These are phyloP conservation scores for Apodospora peruviana DNA, from an alignment of 495 filamentous ascomycete genomes.

Conservation along the genomic window DNA sequence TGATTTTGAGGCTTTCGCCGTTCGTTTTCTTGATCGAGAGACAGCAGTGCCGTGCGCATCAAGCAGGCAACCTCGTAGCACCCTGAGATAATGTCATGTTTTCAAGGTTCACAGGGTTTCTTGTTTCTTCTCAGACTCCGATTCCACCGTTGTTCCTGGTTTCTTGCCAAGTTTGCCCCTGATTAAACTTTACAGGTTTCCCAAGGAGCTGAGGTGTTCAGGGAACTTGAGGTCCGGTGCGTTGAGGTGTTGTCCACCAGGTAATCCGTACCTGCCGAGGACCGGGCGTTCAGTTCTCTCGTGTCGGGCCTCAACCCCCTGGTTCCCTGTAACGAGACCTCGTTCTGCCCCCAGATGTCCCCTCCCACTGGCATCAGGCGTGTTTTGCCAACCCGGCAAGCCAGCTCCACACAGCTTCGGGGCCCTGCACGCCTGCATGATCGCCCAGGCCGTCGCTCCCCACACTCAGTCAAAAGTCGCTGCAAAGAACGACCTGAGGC, in stretches of 20 bases:
- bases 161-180: background rate
- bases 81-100: constrained; percentile 1
- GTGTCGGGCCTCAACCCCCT: no score
- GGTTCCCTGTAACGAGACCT: no score
- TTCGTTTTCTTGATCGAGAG: no score
- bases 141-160: constrained; percentile 1
- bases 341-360: background rate
- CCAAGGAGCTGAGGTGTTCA: background rate
- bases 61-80: background rate
- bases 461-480: constrained; percentile 11
- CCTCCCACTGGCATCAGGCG: constrained; percentile 17
- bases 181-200: background rate
- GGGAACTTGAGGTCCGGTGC: no score
- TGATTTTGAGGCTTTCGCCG: no score
- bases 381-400: constrained; percentile 23
- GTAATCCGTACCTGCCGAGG: no score
- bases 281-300: no score
- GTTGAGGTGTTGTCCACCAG: no score
- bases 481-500: no score
- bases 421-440: constrained; percentile 34
- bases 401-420: constrained; percentile 8
- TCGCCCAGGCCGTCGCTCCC: constrained; percentile 21
- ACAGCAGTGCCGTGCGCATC: no score
- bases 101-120: background rate
- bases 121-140: background rate